Evolutionary conservation across 139 green algal species (phyloP).

Genomic region (Chlorella sp.): DNA sequence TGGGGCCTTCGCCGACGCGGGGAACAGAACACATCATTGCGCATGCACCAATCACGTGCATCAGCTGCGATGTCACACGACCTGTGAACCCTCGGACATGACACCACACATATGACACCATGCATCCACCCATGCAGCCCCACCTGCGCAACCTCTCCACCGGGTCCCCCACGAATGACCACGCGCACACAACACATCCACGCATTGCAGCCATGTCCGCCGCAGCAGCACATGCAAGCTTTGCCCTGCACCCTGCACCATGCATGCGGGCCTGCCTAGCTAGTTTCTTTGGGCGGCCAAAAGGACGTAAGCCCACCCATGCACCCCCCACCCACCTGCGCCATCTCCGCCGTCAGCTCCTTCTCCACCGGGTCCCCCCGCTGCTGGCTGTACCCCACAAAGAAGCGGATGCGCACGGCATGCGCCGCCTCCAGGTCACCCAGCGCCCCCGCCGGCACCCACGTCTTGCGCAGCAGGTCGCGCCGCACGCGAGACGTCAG

Average conservation of each 20-base stretch:
- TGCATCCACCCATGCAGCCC: neutral
- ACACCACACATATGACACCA: neutral
- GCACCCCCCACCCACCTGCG: neutral
- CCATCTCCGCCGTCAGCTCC: conserved; percentile 19
- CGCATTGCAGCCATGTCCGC: too few species aligned
- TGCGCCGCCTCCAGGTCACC: conserved; percentile 32
- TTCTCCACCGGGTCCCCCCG: conserved; percentile 48
- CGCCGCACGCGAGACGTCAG: conserved; percentile 42
- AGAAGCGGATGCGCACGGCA: conserved; percentile 57
- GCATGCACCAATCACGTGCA: too few species aligned
- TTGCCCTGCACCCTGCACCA: neutral
- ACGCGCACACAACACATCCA: too few species aligned
- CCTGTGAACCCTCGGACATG: too few species aligned
- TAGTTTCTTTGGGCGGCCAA: neutral
- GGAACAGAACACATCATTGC: too few species aligned
- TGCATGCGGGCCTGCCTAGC: neutral
- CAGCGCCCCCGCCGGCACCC: conserved; percentile 53
- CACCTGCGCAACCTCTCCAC: too few species aligned
- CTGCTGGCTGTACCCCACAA: conserved; percentile 57
- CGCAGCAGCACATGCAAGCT: too few species aligned
- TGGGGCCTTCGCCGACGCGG: too few species aligned
- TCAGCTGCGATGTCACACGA: too few species aligned
- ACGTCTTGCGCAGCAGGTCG: conserved; percentile 58
- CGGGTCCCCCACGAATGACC: too few species aligned
- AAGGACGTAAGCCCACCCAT: neutral